phyloP scores from a whole-genome alignment of 2,329 filamentous ascomycete genomes.

The Curvularia hawaiiensis region DNA sequence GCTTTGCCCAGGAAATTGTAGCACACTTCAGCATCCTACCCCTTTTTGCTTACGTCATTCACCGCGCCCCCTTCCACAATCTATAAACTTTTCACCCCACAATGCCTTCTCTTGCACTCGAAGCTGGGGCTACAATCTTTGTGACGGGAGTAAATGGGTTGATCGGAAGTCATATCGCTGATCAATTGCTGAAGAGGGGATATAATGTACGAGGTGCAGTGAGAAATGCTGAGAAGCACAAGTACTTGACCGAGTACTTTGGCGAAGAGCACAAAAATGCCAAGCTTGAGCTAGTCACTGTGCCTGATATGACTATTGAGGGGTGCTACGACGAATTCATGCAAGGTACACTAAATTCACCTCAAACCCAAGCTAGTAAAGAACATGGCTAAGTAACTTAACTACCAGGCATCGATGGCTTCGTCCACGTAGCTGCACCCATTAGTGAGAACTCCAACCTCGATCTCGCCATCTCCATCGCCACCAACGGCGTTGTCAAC shows the following conservation, averaged over 20 bases:
- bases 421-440: constrained; percentile 55
- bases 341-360: constrained; percentile 26
- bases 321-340: constrained; percentile 35
- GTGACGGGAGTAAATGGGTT: constrained; percentile 47
- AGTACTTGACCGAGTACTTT: constrained; percentile 41
- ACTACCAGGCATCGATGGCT: constrained; percentile 40
- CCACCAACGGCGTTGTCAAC: constrained; percentile 44
- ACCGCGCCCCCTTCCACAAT: not conserved
- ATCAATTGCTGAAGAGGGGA: constrained; percentile 38
- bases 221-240: constrained; percentile 35
- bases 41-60: constrained; percentile 15
- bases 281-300: constrained; percentile 36
- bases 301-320: constrained; percentile 36
- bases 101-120: constrained; percentile 26
- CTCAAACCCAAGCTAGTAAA: not conserved
- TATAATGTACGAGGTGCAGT: constrained; percentile 46
- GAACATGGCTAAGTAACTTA: not conserved
- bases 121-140: constrained; percentile 36
- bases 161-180: constrained; percentile 40
- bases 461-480: constrained; percentile 51
- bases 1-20: not conserved
- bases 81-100: not conserved
- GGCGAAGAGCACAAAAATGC: constrained; percentile 25
- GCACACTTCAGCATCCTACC: not conserved
- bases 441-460: constrained; percentile 42